phyloP scores from a whole-genome alignment of 306 rosid species.

The Corylus heterophylla region DNA sequence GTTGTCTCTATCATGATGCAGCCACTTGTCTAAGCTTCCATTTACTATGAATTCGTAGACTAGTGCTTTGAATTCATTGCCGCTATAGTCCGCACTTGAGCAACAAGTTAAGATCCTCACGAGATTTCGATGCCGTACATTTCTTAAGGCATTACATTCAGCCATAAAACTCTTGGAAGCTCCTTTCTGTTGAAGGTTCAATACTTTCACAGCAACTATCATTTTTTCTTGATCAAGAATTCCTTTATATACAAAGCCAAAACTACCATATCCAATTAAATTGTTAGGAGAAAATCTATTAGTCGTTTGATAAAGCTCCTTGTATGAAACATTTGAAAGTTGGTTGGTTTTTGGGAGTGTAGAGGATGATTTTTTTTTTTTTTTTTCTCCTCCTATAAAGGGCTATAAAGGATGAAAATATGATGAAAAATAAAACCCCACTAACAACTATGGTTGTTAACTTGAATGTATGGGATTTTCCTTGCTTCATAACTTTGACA shows the following conservation, averaged over 20 bases:
- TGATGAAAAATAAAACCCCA: slow-evolving; percentile 15
- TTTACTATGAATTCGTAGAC: slow-evolving; percentile 31
- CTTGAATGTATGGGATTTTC: slow-evolving; percentile 13
- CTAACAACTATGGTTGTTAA: slow-evolving; percentile 10
- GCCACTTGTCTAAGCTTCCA: slow-evolving; percentile 39
- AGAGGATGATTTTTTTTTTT: background rate
- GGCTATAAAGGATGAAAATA: background rate
- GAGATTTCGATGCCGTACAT: slow-evolving; percentile 27
- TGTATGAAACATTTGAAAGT: slow-evolving; percentile 23
- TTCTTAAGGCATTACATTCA: slow-evolving; percentile 23
- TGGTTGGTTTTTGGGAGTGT: background rate
- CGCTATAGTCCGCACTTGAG: slow-evolving; percentile 21
- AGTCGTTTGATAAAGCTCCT: slow-evolving; percentile 20
- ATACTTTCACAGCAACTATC: slow-evolving; percentile 35
- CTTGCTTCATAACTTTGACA: slow-evolving; percentile 4
- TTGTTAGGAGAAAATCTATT: slow-evolving; percentile 15
- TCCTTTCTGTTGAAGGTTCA: slow-evolving; percentile 29
- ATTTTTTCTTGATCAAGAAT: slow-evolving; percentile 13
- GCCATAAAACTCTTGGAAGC: slow-evolving; percentile 31
- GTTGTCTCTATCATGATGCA: background rate
- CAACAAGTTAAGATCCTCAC: slow-evolving; percentile 35
- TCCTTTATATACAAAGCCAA: slow-evolving; percentile 32
- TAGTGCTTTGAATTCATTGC: slow-evolving; percentile 35
- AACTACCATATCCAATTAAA: slow-evolving; percentile 21
- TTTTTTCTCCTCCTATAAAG: slow-evolving; percentile 7